Evolutionary conservation across 305 asterid species (phyloP).

Genomic region (Solanum aculeatissimum): DNA sequence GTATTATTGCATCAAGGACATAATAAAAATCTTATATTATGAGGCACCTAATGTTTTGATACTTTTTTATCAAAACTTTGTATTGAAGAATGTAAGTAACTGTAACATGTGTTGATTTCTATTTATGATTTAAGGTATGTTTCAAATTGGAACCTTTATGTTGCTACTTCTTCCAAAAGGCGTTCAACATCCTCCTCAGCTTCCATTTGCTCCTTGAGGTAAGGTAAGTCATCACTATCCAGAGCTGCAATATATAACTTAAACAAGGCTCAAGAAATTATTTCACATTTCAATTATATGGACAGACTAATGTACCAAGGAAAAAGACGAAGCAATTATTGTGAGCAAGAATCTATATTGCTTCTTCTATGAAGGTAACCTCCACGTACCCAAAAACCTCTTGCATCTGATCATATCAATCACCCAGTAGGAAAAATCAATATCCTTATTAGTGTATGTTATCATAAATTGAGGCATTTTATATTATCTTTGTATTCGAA

Average conservation of each 20-base stretch:
- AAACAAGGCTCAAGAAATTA: conserved; percentile 10
- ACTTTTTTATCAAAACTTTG: too few relatives aligned
- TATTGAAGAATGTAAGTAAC: not conserved
- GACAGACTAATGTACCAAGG: not conserved
- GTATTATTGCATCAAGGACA: not conserved
- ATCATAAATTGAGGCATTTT: conserved; percentile 28
- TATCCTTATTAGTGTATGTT: conserved; percentile 97
- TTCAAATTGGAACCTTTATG: not conserved
- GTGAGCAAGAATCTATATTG: conserved; percentile 32
- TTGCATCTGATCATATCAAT: conserved; percentile 76
- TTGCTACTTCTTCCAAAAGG: conserved; percentile 7
- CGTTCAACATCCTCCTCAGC: conserved; percentile 97
- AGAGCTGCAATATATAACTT: conserved; percentile 56
- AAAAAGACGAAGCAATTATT: not conserved
- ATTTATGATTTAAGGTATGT: not conserved
- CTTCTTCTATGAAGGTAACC: conserved; percentile 98
- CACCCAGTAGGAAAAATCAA: conserved; percentile 55
- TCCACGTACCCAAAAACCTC: conserved; percentile 96
- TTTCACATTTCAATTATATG: not conserved
- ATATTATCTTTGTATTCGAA: too few relatives aligned
- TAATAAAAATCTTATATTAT: too few relatives aligned
- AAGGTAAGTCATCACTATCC: conserved; percentile 93
- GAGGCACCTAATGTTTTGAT: too few relatives aligned
- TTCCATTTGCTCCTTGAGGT: conserved; percentile 98
- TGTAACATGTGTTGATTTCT: not conserved